Percentiles rank a stretch among this genome's conserved stretches.
phyloP scores from a whole-genome alignment of 1,139 yeast genomes.

The Yamadazyma sp. region DNA sequence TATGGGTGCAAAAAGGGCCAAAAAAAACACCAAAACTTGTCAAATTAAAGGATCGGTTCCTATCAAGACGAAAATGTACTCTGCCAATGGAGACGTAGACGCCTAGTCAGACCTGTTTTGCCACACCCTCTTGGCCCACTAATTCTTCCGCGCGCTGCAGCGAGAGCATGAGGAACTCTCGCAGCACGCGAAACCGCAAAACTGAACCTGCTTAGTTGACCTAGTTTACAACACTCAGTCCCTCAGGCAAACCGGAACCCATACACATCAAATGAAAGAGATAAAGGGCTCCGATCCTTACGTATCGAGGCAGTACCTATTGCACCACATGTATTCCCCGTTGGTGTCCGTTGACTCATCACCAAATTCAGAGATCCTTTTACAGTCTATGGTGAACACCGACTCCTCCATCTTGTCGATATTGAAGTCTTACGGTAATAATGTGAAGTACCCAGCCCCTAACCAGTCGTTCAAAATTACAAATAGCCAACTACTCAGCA shows the following conservation, averaged over 20 bases:
- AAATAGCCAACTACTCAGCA: slow-evolving; percentile 43
- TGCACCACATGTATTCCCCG: slow-evolving; percentile 59
- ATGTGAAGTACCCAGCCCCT: slow-evolving; percentile 41
- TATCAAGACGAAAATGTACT: too few relatives aligned
- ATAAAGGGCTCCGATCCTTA: slow-evolving; percentile 46
- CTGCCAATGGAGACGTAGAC: too few relatives aligned
- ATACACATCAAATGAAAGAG: slow-evolving; percentile 16
- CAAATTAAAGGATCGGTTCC: too few relatives aligned
- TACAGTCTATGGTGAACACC: slow-evolving; percentile 34
- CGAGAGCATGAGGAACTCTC: too few relatives aligned
- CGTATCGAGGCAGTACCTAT: slow-evolving; percentile 41
- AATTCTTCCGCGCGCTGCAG: too few relatives aligned
- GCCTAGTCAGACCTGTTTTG: too few relatives aligned
- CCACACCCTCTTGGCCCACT: too few relatives aligned
- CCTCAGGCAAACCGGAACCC: too few relatives aligned
- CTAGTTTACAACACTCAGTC: too few relatives aligned
- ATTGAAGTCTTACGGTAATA: slow-evolving; percentile 46
- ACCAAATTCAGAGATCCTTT: slow-evolving; percentile 47
- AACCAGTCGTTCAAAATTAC: slow-evolving; percentile 40
- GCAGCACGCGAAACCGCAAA: slow-evolving; percentile 1
- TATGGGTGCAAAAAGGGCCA: too few relatives aligned
- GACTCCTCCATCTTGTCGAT: slow-evolving; percentile 37
- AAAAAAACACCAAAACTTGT: too few relatives aligned
- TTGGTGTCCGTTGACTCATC: slow-evolving; percentile 56
- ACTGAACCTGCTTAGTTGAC: background rate